Percentiles rank a stretch among this genome's conserved stretches.
Evolutionary conservation across 2,329 filamentous ascomycete genomes (phyloP).

Genomic region (Zymoseptoria brevis): DNA sequence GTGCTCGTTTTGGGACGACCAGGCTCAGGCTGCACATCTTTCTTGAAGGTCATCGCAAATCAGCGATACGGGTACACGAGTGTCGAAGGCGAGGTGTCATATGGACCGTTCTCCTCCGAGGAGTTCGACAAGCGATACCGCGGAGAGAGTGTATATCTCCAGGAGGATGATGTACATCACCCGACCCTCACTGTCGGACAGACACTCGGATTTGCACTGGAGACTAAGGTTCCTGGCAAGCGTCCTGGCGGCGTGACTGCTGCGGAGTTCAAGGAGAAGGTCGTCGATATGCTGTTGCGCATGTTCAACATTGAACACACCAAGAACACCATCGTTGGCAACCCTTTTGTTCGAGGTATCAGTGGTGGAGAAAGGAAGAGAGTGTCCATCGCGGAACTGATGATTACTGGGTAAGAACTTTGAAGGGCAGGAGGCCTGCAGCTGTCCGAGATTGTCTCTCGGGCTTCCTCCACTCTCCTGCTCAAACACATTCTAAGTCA

Average conservation of each 20-base stretch:
- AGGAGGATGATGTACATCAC: slow-evolving; percentile 79
- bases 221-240: slow-evolving; percentile 68
- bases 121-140: slow-evolving; percentile 65
- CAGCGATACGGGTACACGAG: slow-evolving; percentile 53
- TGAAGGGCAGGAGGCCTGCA: too few relatives aligned
- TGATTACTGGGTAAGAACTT: too few relatives aligned
- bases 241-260: slow-evolving; percentile 62
- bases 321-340: slow-evolving; percentile 73
- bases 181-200: slow-evolving; percentile 81
- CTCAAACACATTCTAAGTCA: too few relatives aligned
- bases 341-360: slow-evolving; percentile 70
- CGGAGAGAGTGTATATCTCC: slow-evolving; percentile 78
- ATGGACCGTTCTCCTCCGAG: slow-evolving; percentile 60
- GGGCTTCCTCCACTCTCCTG: too few relatives aligned
- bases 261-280: slow-evolving; percentile 65
- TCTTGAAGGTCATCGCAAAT: slow-evolving; percentile 48
- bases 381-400: slow-evolving; percentile 38
- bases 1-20: slow-evolving; percentile 72
- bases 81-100: slow-evolving; percentile 57
- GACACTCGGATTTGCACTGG: slow-evolving; percentile 75
- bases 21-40: slow-evolving; percentile 51
- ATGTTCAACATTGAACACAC: slow-evolving; percentile 96
- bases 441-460: too few relatives aligned
- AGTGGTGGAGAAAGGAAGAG: slow-evolving; percentile 44
- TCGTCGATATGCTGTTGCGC: slow-evolving; percentile 66